Base-by-base conservation (phyloP, 495 filamentous ascomycete species). In the Aspergillus ellipticus region DNA sequence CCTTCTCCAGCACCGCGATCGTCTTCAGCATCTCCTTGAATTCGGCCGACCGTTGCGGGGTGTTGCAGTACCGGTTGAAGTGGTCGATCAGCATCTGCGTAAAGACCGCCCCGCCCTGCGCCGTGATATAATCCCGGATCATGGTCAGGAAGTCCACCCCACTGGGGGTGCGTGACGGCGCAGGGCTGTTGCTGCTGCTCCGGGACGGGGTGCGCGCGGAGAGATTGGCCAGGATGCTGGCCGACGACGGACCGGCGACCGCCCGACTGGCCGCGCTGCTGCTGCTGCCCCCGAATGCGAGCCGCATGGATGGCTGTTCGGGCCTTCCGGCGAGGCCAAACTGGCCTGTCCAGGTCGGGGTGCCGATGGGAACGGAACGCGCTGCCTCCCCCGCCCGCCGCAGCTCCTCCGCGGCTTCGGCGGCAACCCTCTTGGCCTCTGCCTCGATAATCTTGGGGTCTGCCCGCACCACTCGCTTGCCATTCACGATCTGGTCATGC, bases 291-390 rank as follows among this genome's bases (percentile, higher is more conserved):
- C 60, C 59, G 48, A 63, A 59, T 19, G 65, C 24, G 10, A 41
- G 53, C 10, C 55, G 65, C 13, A 31, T 17, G 21, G 57, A 37
- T 24, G 60, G 65, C 54, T 73, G 59, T 42, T 72, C 66, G 2
- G 79, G 78, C 31, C 78, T 75, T 1, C 93, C 93, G 3, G 84
- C 87, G 29, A 84, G 75, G 7, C 94, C 94, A 42, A 86, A 81
- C 53, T 84, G 78, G 9, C 94, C 94, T 0, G 94, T 98, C 94
- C 94, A 98, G 2, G 94, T 97, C 13, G 93, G 88, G 0, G 88
- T 88, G 35, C 93, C 94, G 46, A 93, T 84, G 0, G 88, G 87
- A 1, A 90, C 76, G 3, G 74, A 79, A 19, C 82, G 79, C 2
- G 91, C 90, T 9, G 81, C 77, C 69, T 91, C 84, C 33, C 82